phyloP scores from a whole-genome alignment of 2,329 filamentous ascomycete genomes.

The Cadophora gregata region DNA sequence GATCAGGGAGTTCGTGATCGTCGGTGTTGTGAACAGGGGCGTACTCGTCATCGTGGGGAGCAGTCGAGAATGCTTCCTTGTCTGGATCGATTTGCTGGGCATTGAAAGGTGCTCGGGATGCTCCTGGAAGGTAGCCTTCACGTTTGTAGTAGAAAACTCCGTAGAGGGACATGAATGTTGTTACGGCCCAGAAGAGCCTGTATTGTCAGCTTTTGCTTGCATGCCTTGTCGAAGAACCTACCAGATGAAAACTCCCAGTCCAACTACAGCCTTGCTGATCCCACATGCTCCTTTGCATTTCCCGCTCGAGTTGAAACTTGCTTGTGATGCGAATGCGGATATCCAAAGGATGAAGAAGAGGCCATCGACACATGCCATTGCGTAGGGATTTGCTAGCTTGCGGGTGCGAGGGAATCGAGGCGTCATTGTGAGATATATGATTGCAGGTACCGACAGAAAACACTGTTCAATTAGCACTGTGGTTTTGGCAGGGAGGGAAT shows the following conservation, averaged over 20 bases:
- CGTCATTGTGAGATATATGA: constrained; percentile 69
- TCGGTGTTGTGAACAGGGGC: constrained; percentile 61
- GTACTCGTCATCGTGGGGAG: constrained; percentile 71
- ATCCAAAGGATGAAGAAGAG: constrained; percentile 67
- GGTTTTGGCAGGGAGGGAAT: neutral
- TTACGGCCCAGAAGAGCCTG: constrained; percentile 61
- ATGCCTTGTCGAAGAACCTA: constrained; percentile 47
- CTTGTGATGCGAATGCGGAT: constrained; percentile 69
- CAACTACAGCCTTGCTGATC: constrained; percentile 69
- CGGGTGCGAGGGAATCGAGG: constrained; percentile 67
- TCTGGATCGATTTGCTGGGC: constrained; percentile 66
- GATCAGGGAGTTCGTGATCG: constrained; percentile 32
- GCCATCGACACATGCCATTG: constrained; percentile 64
- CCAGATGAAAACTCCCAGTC: constrained; percentile 66
- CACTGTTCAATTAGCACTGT: constrained; percentile 52
- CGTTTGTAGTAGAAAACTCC: constrained; percentile 66
- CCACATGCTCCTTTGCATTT: constrained; percentile 62
- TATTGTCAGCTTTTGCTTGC: neutral
- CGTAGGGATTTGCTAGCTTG: constrained; percentile 65
- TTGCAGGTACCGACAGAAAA: constrained; percentile 67
- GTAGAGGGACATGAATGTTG: constrained; percentile 63
- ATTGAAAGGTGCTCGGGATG: constrained; percentile 41
- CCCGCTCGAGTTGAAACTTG: constrained; percentile 64
- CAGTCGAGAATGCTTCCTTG: constrained; percentile 72
- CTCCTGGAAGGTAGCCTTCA: constrained; percentile 64